Base-by-base conservation (phyloP, 2,329 filamentous ascomycete genomes). In the Knoxdaviesia proteae region DNA sequence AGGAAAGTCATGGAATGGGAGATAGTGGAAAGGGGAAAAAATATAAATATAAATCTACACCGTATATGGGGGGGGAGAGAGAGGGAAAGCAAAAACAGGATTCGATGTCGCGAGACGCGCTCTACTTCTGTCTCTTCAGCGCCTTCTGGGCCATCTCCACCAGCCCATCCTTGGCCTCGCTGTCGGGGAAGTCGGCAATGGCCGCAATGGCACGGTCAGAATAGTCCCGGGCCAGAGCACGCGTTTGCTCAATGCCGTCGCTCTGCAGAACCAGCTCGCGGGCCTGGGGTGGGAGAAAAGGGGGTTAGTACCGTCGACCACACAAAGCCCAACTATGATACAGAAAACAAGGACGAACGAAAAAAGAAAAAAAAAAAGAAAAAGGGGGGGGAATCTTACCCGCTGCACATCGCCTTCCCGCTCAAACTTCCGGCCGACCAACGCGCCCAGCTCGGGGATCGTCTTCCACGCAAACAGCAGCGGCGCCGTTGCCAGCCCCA, bases 391-490 rank as follows among this genome's bases (percentile, higher is more conserved):
- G 20, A 20, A 20, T 64, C 78, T 65, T 59, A 94, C 88, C 68
- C 67, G 77, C 51, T 77, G 65, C 40, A 94, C 83, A 62, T 98
- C 90, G 5, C 90, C 90, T 50, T 84, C 73, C 52, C 71, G 62
- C 39, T 70, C 67, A 58, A 98, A 98, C 61, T 93, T 94, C 60
- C 90, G 77, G 39, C 90, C 90, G 10, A 98, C 90, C 49, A 98
- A 64, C 42, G 74, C 74, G 5, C 90, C 90, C 32, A 98, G 64
- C 59, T 90, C 84, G 30, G 77, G 74, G 53, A 82, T 83, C 49
- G 80, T 73, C 63, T 87, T 87, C 90, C 90, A 98, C 1, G 90
- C 90, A 63, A 96, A 98, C 37, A 98, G 63, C 49, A 98, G 63
- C 10, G 90, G 90, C 8, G 90, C 90, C 8, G 90, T 98, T 38